A percentile compares a stretch with the other conserved stretches of the same genome.
phyloP scores from a whole-genome alignment of 768 basidiomycete species.

The Grammothele lineata region DNA sequence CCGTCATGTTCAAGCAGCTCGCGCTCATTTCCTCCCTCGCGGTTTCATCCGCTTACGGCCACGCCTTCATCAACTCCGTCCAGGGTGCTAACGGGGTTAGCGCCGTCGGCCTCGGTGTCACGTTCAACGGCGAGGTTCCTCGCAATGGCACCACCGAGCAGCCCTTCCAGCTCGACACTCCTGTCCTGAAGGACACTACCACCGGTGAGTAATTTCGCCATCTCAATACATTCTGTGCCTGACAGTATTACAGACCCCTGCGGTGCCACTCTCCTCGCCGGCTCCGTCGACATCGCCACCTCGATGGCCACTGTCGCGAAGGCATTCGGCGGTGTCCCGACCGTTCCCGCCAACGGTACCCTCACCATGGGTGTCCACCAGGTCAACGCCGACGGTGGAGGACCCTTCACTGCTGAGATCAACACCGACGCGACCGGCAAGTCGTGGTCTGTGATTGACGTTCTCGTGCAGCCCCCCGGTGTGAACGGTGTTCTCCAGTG shows the following conservation, averaged over 20 bases:
- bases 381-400: constrained; percentile 30
- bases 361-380: constrained; percentile 25
- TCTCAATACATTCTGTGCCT: too few relatives aligned
- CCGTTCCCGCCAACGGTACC: constrained; percentile 20
- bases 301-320: constrained; percentile 12
- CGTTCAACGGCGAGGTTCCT: constrained; percentile 15
- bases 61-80: constrained; percentile 23
- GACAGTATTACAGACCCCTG: constrained; percentile 15
- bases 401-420: constrained; percentile 25
- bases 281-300: constrained; percentile 22
- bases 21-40: constrained; percentile 12
- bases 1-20: constrained; percentile 13
- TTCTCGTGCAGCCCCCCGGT: constrained; percentile 24
- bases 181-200: constrained; percentile 20
- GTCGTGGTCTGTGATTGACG: constrained; percentile 18
- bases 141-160: constrained; percentile 24
- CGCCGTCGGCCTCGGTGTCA: constrained; percentile 24
- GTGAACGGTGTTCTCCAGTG: constrained; percentile 19
- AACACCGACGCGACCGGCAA: constrained; percentile 26
- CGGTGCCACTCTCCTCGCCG: constrained; percentile 23
- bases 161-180: constrained; percentile 27
- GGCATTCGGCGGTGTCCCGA: constrained; percentile 21
- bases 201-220: background rate
- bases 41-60: constrained; percentile 20
- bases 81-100: constrained; percentile 25